phyloP scores from a whole-genome alignment of 495 filamentous ascomycete species.

The Penicillium chermesinum region DNA sequence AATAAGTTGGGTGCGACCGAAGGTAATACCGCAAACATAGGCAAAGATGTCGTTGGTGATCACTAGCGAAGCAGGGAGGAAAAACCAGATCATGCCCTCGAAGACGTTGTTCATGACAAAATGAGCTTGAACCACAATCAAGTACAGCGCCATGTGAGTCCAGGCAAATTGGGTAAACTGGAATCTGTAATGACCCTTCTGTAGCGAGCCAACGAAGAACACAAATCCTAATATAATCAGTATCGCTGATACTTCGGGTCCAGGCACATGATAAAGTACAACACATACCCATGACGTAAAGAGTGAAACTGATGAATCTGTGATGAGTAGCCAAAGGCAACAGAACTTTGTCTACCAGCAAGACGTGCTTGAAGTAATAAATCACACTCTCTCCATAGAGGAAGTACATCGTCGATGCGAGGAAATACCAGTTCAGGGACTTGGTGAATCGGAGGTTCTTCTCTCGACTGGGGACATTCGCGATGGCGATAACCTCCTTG shows the following conservation, averaged over 20 bases:
- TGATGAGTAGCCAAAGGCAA: slow-evolving; percentile 95
- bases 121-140: slow-evolving; percentile 97
- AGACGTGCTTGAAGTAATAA: slow-evolving; percentile 98
- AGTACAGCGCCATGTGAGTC: slow-evolving; percentile 98
- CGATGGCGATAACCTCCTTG: slow-evolving; percentile 98
- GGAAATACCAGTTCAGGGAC: slow-evolving; percentile 96
- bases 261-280: not conserved
- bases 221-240: slow-evolving; percentile 68
- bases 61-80: slow-evolving; percentile 89
- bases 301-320: slow-evolving; percentile 95
- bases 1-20: slow-evolving; percentile 94
- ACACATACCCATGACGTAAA: slow-evolving; percentile 87
- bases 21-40: slow-evolving; percentile 95
- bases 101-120: slow-evolving; percentile 99
- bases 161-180: slow-evolving; percentile 99
- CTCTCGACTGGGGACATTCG: slow-evolving; percentile 86
- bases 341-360: slow-evolving; percentile 89
- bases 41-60: slow-evolving; percentile 99
- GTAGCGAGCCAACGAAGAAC: slow-evolving; percentile 95
- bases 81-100: slow-evolving; percentile 99
- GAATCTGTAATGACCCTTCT: slow-evolving; percentile 93
- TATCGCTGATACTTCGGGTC: slow-evolving; percentile 6
- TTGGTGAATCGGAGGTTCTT: slow-evolving; percentile 92
- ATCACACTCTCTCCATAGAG: slow-evolving; percentile 98
- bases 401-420: slow-evolving; percentile 98